These are phyloP conservation scores for Ceratobasidium sp. DNA, from an alignment of 1,284 basidiomycete genomes.

Conservation along the genomic window DNA sequence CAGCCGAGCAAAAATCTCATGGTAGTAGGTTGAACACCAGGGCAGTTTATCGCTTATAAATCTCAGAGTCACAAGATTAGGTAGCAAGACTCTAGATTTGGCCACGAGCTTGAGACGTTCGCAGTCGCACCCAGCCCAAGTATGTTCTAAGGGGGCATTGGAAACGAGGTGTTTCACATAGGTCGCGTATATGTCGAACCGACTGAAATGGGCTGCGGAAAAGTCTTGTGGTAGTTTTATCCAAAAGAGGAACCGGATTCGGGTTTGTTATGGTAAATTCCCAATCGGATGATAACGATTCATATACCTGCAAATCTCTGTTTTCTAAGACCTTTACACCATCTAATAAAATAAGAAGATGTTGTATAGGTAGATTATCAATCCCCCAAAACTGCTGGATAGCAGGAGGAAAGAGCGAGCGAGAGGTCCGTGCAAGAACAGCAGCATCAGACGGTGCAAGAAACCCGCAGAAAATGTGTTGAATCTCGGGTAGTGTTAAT, in stretches of 20 bases:
- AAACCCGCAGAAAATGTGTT: background rate
- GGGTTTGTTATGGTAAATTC: background rate
- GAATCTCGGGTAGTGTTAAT: background rate
- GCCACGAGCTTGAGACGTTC: no score
- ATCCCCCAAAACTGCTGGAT: background rate
- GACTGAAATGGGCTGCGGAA: background rate
- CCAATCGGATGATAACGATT: no score
- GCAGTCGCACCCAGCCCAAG: no score
- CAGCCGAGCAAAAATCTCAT: no score
- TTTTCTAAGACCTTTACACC: background rate
- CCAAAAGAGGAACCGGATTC: background rate
- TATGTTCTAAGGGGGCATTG: background rate
- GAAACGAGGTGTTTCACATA: conserved; percentile 1
- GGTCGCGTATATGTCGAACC: conserved; percentile 4
- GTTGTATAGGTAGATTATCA: background rate
- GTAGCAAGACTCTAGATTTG: no score
- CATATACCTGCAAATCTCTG: background rate
- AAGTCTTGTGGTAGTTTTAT: no score
- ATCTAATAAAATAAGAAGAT: background rate
- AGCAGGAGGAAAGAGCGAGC: background rate
- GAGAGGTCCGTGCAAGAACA: background rate
- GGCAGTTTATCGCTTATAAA: no score
- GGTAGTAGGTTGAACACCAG: no score
- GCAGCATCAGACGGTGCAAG: conserved; percentile 1
- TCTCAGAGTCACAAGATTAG: no score